Evolutionary conservation across 345 rosid genomes (phyloP).

Genomic region (Cardiospermum halicacabum): DNA sequence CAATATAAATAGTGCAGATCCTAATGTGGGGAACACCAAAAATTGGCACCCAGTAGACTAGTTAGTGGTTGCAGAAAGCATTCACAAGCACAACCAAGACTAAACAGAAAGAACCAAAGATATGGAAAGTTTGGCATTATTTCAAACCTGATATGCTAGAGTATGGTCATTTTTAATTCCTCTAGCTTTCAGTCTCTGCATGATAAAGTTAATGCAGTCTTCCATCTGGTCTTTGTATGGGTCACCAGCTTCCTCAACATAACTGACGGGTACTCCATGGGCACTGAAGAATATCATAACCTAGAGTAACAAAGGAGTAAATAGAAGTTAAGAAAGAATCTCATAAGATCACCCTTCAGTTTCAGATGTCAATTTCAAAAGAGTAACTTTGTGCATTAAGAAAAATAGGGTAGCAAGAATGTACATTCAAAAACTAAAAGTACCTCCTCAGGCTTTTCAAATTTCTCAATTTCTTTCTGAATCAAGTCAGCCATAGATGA

Average conservation of each 20-base stretch:
- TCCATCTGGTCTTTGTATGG: conserved; percentile 97
- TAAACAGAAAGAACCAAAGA: not conserved
- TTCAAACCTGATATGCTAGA: conserved; percentile 82
- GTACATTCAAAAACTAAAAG: conserved; percentile 10
- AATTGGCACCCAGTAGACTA: not conserved
- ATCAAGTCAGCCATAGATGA: conserved; percentile 89
- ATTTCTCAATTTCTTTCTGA: conserved; percentile 57
- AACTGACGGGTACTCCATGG: conserved; percentile 93
- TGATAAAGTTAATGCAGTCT: conserved; percentile 76
- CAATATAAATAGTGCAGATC: not conserved
- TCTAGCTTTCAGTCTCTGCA: conserved; percentile 75
- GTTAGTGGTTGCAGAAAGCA: not conserved
- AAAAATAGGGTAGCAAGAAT: not conserved
- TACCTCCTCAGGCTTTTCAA: conserved; percentile 76
- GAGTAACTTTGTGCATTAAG: not conserved
- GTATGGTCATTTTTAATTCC: conserved; percentile 65
- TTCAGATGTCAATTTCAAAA: not conserved
- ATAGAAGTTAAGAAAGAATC: conserved; percentile 3
- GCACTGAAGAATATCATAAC: conserved; percentile 93
- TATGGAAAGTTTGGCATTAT: not conserved
- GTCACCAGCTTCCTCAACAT: conserved; percentile 82
- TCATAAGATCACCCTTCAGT: not conserved
- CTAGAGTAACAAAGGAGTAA: conserved; percentile 32
- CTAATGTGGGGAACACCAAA: not conserved
- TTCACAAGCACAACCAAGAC: conserved; percentile 1